These are phyloP conservation scores for Diatrype stigma DNA, from an alignment of 2,329 filamentous ascomycete genomes.

Conservation along the genomic window DNA sequence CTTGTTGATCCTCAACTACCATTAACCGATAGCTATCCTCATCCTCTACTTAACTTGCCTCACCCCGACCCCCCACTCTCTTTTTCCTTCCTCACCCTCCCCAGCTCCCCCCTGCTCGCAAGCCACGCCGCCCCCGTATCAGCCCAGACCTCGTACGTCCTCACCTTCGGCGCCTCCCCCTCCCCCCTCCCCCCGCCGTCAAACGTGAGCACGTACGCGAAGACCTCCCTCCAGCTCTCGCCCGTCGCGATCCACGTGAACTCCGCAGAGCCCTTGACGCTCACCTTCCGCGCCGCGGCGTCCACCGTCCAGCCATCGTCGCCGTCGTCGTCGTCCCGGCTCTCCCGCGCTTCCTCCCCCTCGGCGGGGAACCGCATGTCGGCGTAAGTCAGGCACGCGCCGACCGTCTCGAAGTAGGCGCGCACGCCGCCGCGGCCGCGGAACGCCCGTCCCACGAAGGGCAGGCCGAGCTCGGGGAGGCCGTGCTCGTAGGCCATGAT, in stretches of 20 bases:
- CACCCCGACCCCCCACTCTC: too few relatives aligned
- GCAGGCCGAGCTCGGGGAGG: constrained; percentile 25
- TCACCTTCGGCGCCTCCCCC: constrained; percentile 16
- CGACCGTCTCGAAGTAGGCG: constrained; percentile 25
- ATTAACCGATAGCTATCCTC: too few relatives aligned
- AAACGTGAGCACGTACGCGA: constrained; percentile 30
- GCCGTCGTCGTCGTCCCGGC: too few relatives aligned
- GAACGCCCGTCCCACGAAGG: constrained; percentile 31
- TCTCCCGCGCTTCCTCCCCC: too few relatives aligned
- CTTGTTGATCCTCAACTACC: too few relatives aligned
- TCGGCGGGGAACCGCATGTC: constrained; percentile 25
- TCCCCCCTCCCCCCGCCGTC: constrained; percentile 10
- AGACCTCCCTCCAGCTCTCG: constrained; percentile 32
- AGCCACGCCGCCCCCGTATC: constrained; percentile 37
- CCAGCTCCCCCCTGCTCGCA: constrained; percentile 57
- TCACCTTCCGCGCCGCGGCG: constrained; percentile 21
- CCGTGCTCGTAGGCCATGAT: constrained; percentile 31
- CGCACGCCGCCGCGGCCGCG: constrained; percentile 23
- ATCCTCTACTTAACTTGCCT: too few relatives aligned
- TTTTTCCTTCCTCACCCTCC: constrained; percentile 3
- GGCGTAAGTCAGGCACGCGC: constrained; percentile 21
- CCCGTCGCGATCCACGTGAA: constrained; percentile 30
- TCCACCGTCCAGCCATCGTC: constrained; percentile 19
- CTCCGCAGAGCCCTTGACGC: constrained; percentile 24
- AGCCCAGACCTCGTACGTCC: constrained; percentile 33